Evolutionary conservation across 1,284 basidiomycete genomes (phyloP).

Genomic region (Puccinia novopanici): DNA sequence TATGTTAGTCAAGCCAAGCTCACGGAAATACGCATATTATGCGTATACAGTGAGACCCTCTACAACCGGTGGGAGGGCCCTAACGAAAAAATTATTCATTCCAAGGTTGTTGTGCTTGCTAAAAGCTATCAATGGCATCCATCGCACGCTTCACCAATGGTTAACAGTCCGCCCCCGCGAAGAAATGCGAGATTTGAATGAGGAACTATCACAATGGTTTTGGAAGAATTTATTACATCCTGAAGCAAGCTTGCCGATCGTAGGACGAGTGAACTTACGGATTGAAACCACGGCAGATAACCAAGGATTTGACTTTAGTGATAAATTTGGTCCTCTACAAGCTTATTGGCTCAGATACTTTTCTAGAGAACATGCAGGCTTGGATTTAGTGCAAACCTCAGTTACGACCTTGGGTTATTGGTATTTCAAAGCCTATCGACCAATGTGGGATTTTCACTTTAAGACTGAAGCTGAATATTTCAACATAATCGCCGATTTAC

Average conservation of each 20-base stretch:
- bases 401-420: not conserved
- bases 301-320: not conserved
- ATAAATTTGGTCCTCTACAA: not conserved
- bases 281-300: not conserved
- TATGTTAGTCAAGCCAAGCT: too few species aligned
- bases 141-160: too few species aligned
- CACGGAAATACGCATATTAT: too few species aligned
- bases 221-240: not conserved
- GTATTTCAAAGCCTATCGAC: not conserved
- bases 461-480: not conserved
- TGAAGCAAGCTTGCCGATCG: not conserved
- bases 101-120: too few species aligned
- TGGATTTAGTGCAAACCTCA: not conserved
- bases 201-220: not conserved
- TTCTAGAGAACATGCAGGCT: not conserved
- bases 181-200: not conserved
- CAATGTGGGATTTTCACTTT: not conserved
- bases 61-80: too few species aligned
- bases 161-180: not conserved
- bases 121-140: too few species aligned
- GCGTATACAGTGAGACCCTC: too few species aligned
- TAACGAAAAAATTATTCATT: too few species aligned
- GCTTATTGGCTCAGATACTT: not conserved
- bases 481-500: not conserved
- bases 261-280: not conserved